Evolutionary conservation across 2,329 filamentous ascomycete species (phyloP), one percentile per base, ranked within the genome.

Genomic region (Colletotrichum simmondsii): DNA sequence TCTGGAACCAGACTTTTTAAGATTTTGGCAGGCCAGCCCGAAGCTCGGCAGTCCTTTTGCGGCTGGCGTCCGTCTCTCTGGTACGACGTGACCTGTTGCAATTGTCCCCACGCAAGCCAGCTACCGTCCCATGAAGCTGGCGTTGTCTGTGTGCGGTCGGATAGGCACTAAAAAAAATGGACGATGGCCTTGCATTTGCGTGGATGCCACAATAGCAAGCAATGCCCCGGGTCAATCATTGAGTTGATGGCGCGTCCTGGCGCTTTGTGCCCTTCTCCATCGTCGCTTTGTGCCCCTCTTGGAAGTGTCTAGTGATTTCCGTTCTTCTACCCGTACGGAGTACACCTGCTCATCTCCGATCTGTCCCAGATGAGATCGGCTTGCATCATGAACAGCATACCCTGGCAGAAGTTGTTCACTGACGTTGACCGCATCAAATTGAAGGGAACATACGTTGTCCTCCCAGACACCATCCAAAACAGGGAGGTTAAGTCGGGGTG

Each of bases 81-180:
- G 49, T 49, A 68, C 68, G 63, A 71, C 46, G 28, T 30, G 56
- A 60, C 42, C 56, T 49, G 28, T 24, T 69, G 65, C 54, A 56
- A 63, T 52, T 35, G 58, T 68, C 65, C 26, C 65, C 65, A 53
- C 69, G 28, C 56, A 67, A 22, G 57, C 64, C 52, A 63, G 35
- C 35, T 49, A 59, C 52, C 52, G 19, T 69, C 70, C 58, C 70
- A 72, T 72, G 24, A 59, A 60, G 53, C 52, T 63, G 30, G 69
- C 54, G 65, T 26, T 19, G 58, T 59, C 65, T 59, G 56, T 64
- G 65, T 69, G 65, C 65, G 49, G 42, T 64, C 46, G 63, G 65
- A 60, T 59, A 54, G 11, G 53, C 64, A 24, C 53, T 56, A 35
- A 49, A 54, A 24, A 24, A 24, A 64, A 30, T 19, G 5, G 52